Base-by-base conservation (phyloP, 148 eudicot genomes). In the Silene conica region DNA sequence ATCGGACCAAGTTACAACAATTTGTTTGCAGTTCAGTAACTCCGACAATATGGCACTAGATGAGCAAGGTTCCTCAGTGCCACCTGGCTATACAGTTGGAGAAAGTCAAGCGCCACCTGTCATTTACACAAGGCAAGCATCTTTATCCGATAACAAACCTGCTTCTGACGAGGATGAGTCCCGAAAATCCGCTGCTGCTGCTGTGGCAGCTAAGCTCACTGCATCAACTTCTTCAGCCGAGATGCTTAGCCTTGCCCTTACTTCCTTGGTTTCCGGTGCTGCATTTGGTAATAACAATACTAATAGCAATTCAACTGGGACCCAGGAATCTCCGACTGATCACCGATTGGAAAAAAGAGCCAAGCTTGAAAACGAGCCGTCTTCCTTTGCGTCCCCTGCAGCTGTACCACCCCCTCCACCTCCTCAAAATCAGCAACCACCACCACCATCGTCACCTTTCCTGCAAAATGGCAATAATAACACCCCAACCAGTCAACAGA, bases 221-320 rank as follows among this genome's bases (percentile, higher is more conserved):
- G 96, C 93, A 20, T 87, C 97, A 15, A 82, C 93, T 74, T 88
- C 97, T 68, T 90, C 98, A 8, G 92, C 97, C 16, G 86, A 95
- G 83, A 90, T 92, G 97, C 89, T 90, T 19, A 81, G 89, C 28
- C 89, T 82, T 48, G 97, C 90, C 70, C 92, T 90, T 73, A 86
- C 96, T 34, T 90, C 98, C 15, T 83, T 92, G 16, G 93, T 96
- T 13, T 90, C 97, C 0, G 97, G 89, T 63, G 92, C 69, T 26
- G 92, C 25, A 80, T 92, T 55, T 31, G 68, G 74, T 50, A 82
- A 87, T 38, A 83, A 84, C 22, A 85, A 58, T 34, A 82, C 85
- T 38, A 83, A 84, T 28, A 83, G 41, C 62, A 54, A 82, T 4
- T 69, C 59, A 13, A 69, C 43, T 25, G 72, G 60, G 1, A 16